Evolutionary conservation across 1,284 basidiomycete species (phyloP), one percentile per base, ranked within the genome.

Genomic region (Trichosporon asahii): DNA sequence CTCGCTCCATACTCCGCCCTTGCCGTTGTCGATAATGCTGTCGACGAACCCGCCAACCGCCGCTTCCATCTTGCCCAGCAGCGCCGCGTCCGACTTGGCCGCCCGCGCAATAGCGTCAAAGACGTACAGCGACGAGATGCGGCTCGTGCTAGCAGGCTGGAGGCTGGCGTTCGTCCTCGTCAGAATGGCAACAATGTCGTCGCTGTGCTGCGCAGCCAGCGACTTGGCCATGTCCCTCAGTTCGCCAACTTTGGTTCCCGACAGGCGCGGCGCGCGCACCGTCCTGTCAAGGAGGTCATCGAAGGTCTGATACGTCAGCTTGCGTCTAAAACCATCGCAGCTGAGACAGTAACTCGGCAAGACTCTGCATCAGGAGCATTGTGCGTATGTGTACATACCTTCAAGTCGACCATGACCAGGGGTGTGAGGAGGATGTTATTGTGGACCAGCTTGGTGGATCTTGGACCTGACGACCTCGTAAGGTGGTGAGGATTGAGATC

Each of bases 31-130:
- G 44, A 90, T 82, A 87, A 94, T 90, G 77, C 95, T 94, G 77
- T 89, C 87, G 76, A 94, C 90, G 64, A 95, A 85, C 64, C 91
- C 89, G 73, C 94, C 92, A 68, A 95, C 86, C 69, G 96, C 87
- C 44, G 90, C 91, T 80, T 95, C 92, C 71, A 95, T 85, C 85
- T 94, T 95, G 77, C 88, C 85, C 65, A 97, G 84, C 82, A 97
- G 93, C 93, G 78, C 85, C 55, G 86, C 88, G 67, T 89, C 86
- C 73, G 85, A 85, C 72, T 88, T 87, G n/a, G 92, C 92, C 18
- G 90, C 92, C 68, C 94, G 89, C 60, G 92, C 88, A 72, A 97
- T 86, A 18, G 94, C 91, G 83, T 97, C 94, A 80, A 97, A 92
- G 57, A 90, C 89, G 83, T 97, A 97, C 69, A 97, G 86, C 83